Base-by-base conservation (phyloP, 2,329 filamentous ascomycete genomes). In the Colletotrichum orchidophilum region DNA sequence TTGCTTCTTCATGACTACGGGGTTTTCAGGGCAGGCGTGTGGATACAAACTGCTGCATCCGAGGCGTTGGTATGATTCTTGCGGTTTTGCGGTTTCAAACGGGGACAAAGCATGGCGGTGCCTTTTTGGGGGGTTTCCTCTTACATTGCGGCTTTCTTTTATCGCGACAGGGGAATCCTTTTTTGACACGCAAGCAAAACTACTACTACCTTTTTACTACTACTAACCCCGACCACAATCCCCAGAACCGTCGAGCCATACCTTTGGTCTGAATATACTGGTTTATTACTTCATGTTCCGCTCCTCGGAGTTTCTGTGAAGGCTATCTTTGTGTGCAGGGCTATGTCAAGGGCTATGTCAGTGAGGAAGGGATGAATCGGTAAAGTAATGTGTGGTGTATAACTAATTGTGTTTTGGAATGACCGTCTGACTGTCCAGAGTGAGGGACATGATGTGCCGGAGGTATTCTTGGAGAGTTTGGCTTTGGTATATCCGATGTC, bases 11-110 rank as follows among this genome's bases (percentile, higher is more conserved):
- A 72, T 70, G 66, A 57, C 49, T 53, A 46, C 39, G 58, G 69
- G 69, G 65, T 21, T 46, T 46, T 18, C 39, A 53, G 33, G 65
- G 33, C 53, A 26, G 31, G 18, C 64, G 69, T 65, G 66, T 70
- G 60, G 66, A 61, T 39, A 68, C 59, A 21, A 46, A 46, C 39
- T 46, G 27, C 61, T 57, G 70, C 66, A 70, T 70, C 57, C 55
- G 53, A 46, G 66, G 65, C 49, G 66, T 69, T 72, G 66, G 60
- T 58, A 63, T 70, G 70, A 62, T 70, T 72, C 70, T 59, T 61
- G 46, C n/a, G n/a, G n/a, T n/a, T n/a, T n/a, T n/a, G n/a, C n/a
- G 50, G 39, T 46, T 70, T 50, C 57, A 66, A 57, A 70, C 50
- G 35, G 65, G 66, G 27, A 50, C 21, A 46, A 31, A 66, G 66